Percentiles rank a stretch among this genome's conserved stretches.
phyloP scores from a whole-genome alignment of 352 stramenopile species.

The Phytophthora litchii region DNA sequence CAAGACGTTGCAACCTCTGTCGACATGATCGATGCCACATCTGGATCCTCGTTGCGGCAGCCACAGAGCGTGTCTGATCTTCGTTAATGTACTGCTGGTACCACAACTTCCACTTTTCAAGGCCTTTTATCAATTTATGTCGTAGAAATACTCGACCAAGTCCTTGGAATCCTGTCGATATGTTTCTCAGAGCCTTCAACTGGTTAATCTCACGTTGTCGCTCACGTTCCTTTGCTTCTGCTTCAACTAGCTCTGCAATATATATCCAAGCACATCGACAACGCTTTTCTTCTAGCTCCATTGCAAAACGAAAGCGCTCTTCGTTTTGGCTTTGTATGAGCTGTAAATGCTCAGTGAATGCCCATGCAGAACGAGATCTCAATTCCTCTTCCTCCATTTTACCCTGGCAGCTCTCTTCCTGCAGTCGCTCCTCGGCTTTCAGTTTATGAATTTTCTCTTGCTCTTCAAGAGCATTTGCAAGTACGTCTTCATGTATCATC shows the following conservation, averaged over 20 bases:
- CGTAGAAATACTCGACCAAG: constrained; percentile 11
- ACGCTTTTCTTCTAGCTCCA: constrained; percentile 25
- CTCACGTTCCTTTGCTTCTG: constrained; percentile 5
- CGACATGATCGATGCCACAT: constrained; percentile 28
- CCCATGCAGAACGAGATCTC: constrained; percentile 13
- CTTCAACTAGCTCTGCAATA: constrained; percentile 3
- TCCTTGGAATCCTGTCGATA: constrained; percentile 12
- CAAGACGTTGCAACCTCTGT: constrained; percentile 1
- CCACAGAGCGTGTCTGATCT: constrained; percentile 2
- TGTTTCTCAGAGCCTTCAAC: background rate
- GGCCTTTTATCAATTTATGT: constrained; percentile 2
- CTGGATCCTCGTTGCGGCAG: constrained; percentile 29
- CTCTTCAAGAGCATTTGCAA: constrained; percentile 8
- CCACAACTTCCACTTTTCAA: constrained; percentile 21
- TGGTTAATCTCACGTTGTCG: constrained; percentile 7
- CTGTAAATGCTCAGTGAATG: constrained; percentile 3
- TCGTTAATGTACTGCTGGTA: constrained; percentile 1
- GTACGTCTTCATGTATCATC: constrained; percentile 47
- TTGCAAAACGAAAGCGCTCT: constrained; percentile 11
- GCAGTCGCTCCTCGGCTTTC: constrained; percentile 8
- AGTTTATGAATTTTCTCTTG: constrained; percentile 4
- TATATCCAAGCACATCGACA: constrained; percentile 24
- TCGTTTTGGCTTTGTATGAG: constrained; percentile 16
- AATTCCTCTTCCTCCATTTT: constrained; percentile 34
- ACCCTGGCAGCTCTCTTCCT: constrained; percentile 3